Conservation (phyloP, 208 protist genomes). For the Trypanosoma platydactyli region DNA sequence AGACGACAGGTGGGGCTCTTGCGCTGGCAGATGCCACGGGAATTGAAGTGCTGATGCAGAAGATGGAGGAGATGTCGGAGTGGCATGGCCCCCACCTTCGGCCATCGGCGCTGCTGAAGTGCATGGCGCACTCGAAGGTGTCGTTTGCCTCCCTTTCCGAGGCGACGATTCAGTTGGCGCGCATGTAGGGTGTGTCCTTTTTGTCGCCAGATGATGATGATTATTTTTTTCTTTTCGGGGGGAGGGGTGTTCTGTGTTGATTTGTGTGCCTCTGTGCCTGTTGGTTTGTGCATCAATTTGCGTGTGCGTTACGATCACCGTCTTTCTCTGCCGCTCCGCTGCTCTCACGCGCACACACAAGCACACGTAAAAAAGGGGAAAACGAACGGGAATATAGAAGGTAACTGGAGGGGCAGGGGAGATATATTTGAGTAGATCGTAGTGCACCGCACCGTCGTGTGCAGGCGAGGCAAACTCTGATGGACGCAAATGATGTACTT, state of each 20-base stretch:
- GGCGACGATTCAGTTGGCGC: conserved; percentile 28
- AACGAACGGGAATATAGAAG: background rate
- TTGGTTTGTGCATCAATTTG: background rate
- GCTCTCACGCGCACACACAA: background rate
- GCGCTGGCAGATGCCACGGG: conserved; percentile 46
- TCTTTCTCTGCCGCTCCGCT: too few species aligned
- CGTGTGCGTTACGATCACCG: background rate
- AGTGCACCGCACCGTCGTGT: too few species aligned
- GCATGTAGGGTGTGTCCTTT: conserved; percentile 2
- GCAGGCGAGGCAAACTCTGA: background rate
- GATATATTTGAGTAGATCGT: background rate
- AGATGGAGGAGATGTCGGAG: conserved; percentile 42
- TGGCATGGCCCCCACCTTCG: conserved; percentile 45
- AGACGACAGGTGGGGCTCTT: conserved; percentile 64
- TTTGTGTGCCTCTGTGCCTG: background rate
- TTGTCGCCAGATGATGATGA: background rate
- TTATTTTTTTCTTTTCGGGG: conserved; percentile 9
- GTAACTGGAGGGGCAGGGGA: background rate
- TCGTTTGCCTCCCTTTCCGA: conserved; percentile 52
- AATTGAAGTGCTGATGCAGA: conserved; percentile 33
- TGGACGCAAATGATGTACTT: conserved; percentile 27
- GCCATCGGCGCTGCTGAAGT: conserved; percentile 55
- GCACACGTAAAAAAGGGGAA: background rate
- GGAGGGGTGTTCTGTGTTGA: background rate
- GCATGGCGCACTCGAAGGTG: conserved; percentile 38